Conservation (phyloP, 2,329 filamentous ascomycete genomes). For the Chaetomium sp. region DNA sequence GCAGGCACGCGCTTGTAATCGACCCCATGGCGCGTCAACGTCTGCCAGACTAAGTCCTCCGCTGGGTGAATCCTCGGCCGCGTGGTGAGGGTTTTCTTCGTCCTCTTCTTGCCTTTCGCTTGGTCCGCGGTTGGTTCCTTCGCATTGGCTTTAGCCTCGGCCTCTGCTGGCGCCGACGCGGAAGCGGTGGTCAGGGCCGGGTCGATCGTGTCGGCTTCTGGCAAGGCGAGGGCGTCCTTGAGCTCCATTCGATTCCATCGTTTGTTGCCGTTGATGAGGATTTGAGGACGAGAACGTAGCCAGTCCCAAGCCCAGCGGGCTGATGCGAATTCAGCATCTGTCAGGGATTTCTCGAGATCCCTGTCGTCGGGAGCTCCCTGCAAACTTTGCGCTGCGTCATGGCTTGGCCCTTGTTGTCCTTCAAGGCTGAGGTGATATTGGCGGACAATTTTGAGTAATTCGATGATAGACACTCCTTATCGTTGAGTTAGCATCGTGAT, state of each 20-base stretch:
- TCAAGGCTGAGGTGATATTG: conserved; percentile 19
- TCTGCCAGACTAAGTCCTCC: conserved; percentile 53
- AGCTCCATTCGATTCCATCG: conserved; percentile 34
- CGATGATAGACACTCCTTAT: conserved; percentile 20
- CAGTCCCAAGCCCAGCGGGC: conserved; percentile 38
- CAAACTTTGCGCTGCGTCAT: conserved; percentile 1
- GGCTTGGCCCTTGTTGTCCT: conserved; percentile 8
- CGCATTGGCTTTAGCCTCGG: background rate
- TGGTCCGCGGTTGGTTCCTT: background rate
- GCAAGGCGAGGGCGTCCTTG: conserved; percentile 34
- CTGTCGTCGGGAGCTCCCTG: conserved; percentile 5
- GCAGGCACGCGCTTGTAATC: conserved; percentile 53
- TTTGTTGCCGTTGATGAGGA: conserved; percentile 33
- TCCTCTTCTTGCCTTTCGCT: conserved; percentile 8
- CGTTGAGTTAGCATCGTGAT: conserved; percentile 12
- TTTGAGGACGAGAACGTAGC: conserved; percentile 35
- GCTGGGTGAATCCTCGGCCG: conserved; percentile 41
- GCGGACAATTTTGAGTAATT: conserved; percentile 23
- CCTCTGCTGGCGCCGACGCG: background rate
- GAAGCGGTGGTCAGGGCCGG: background rate
- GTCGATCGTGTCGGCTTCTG: conserved; percentile 24
- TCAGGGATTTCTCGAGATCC: conserved; percentile 16
- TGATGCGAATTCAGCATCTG: conserved; percentile 29
- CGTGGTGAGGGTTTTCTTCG: conserved; percentile 19
- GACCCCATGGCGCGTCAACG: conserved; percentile 51